phyloP scores from a whole-genome alignment of 139 green algal species.

The Chlorella sorokiniana region DNA sequence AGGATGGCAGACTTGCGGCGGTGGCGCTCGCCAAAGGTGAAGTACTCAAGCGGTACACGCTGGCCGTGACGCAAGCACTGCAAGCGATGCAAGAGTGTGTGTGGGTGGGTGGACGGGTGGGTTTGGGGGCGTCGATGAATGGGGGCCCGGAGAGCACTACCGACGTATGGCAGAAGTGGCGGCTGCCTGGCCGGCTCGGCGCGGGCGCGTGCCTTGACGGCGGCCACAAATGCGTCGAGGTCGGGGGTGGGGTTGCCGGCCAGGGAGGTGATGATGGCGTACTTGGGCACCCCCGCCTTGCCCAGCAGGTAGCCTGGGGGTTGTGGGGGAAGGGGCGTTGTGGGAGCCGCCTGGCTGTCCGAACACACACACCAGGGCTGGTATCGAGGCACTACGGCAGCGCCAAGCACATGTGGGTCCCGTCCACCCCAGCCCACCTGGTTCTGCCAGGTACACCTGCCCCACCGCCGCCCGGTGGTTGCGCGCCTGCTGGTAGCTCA shows the following conservation, averaged over 20 bases:
- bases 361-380: too few species aligned
- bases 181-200: too few species aligned
- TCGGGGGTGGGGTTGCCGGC: constrained; percentile 66
- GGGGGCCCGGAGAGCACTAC: neutral
- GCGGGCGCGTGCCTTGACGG: too few species aligned
- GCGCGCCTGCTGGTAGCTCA: constrained; percentile 90
- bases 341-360: neutral
- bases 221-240: constrained; percentile 55
- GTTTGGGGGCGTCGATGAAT: too few species aligned
- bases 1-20: constrained; percentile 51
- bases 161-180: neutral
- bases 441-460: constrained; percentile 79
- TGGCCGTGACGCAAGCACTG: constrained; percentile 55
- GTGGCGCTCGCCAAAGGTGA: constrained; percentile 67
- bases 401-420: neutral
- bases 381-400: neutral
- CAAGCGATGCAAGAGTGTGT: constrained; percentile 18
- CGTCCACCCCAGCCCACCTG: constrained; percentile 56
- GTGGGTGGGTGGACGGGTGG: neutral
- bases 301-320: constrained; percentile 36
- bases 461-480: constrained; percentile 72
- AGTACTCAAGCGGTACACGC: constrained; percentile 79
- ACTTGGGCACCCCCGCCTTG: constrained; percentile 73
- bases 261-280: constrained; percentile 80
- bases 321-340: neutral